These are phyloP conservation scores for Leccinum longicurvipes DNA, from an alignment of 768 basidiomycete species.

Conservation along the genomic window DNA sequence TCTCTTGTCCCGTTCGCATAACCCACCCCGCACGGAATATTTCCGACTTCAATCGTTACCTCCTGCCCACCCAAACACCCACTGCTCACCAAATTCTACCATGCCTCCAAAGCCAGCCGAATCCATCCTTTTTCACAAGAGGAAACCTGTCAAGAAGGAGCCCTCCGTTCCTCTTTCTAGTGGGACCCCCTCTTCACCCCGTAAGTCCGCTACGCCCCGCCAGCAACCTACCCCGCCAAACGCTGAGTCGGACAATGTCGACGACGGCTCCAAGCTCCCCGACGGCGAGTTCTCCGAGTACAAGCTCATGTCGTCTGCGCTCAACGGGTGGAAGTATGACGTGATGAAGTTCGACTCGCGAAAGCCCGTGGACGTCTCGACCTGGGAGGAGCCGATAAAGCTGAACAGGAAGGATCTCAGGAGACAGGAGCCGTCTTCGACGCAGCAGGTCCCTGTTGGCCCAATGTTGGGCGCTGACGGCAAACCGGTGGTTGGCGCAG, in stretches of 20 bases:
- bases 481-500: constrained; percentile 74
- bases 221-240: constrained; percentile 38
- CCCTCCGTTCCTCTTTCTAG: constrained; percentile 11
- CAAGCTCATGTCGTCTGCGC: constrained; percentile 71
- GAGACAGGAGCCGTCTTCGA: constrained; percentile 40
- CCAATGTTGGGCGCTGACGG: constrained; percentile 83
- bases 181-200: constrained; percentile 22
- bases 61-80: neutral
- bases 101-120: constrained; percentile 36
- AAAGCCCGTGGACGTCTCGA: constrained; percentile 63
- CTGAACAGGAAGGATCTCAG: constrained; percentile 83
- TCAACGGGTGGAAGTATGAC: constrained; percentile 89
- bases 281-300: constrained; percentile 73
- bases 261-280: constrained; percentile 54
- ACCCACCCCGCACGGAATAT: neutral
- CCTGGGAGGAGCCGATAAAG: constrained; percentile 75
- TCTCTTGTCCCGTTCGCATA: neutral
- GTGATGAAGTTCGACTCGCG: constrained; percentile 88
- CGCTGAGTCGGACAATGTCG: constrained; percentile 48
- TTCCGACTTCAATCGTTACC: no score
- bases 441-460: constrained; percentile 50
- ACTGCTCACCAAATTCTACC: neutral
- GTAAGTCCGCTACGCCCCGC: constrained; percentile 38
- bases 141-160: constrained; percentile 39
- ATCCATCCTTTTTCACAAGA: constrained; percentile 68